Evolutionary conservation across 2,329 filamentous ascomycete genomes (phyloP), one percentile per base, ranked within the genome.

Genomic region (Paracorniculantispora psalliotae): DNA sequence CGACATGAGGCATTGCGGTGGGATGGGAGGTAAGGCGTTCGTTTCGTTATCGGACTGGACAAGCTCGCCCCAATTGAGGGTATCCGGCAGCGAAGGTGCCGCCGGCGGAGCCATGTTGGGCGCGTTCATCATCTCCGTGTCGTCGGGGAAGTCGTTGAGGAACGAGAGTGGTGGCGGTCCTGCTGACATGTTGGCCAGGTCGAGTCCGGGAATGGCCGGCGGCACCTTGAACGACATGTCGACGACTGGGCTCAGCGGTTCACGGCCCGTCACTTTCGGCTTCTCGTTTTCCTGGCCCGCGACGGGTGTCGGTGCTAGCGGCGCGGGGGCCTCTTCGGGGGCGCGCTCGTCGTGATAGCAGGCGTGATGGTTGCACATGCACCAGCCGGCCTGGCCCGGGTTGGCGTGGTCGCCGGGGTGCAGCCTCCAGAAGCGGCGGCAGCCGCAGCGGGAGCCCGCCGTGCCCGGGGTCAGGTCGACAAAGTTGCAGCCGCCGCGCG

Each of bases 291-390:
- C 81, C 71, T 84, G 81, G 61, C 73, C 74, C 59, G 65, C 59
- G 23, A 68, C 64, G 56, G 68, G 62, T 41, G 68, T 62, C 47
- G 67, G 39, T 23, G 64, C 56, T 21, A 28, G 65, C 19, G 63
- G 53, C 44, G 26, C 33, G n/a, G 35, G 57, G 8, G 30, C 19
- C 30, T 25, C 62, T 61, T 67, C 64, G 54, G 62, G 62, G 51
- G 64, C 59, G 37, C 68, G 70, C 64, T 84, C 76, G 67, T 85
- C 82, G 62, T 86, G 83, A 62, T 77, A 86, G 68, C 83, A 86
- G 56, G 83, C 83, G 69, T 86, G 83, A 64, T 86, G 83, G 55
- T 79, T 80, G 66, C 83, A 86, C 82, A 85, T 85, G 71, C 83
- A 86, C 76, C 78, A 83, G 61, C 74, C 73, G 28, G 73, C 66